A percentile compares a stretch with the other conserved stretches of the same genome.
These are phyloP conservation scores for Malassezia globosa DNA, from an alignment of 1,284 basidiomycete species.

Conservation along the genomic window DNA sequence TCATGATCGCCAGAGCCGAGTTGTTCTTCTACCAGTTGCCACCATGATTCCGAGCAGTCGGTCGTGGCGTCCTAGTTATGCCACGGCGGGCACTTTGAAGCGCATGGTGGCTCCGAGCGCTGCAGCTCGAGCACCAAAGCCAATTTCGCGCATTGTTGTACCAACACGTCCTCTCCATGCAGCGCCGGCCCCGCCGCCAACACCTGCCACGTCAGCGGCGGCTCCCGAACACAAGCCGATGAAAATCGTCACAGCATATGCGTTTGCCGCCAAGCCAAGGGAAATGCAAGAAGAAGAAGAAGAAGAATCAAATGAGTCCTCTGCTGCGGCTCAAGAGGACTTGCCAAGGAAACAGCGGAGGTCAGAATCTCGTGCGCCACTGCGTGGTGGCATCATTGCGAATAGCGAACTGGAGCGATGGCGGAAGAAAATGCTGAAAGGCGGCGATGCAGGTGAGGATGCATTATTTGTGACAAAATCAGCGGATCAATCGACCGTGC, in stretches of 20 bases:
- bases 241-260: slow-evolving; percentile 60
- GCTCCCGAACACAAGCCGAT: slow-evolving; percentile 2
- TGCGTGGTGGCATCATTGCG: slow-evolving; percentile 54
- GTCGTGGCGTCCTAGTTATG: slow-evolving; percentile 12
- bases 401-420: slow-evolving; percentile 61
- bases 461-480: slow-evolving; percentile 55
- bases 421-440: slow-evolving; percentile 54
- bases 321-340: background rate
- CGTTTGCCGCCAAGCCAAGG: slow-evolving; percentile 64
- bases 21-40: background rate
- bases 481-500: slow-evolving; percentile 55
- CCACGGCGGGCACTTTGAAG: slow-evolving; percentile 12
- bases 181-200: background rate
- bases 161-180: background rate
- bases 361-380: slow-evolving; percentile 14
- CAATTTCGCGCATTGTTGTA: slow-evolving; percentile 2
- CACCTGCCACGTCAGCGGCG: slow-evolving; percentile 1
- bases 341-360: background rate
- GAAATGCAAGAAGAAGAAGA: slow-evolving; percentile 16
- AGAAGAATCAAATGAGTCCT: slow-evolving; percentile 3
- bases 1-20: background rate
- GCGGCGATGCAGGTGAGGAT: slow-evolving; percentile 52
- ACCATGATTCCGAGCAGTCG: slow-evolving; percentile 13
- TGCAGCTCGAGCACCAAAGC: slow-evolving; percentile 2
- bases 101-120: slow-evolving; percentile 14